A percentile compares a stretch with the other conserved stretches of the same genome.
phyloP scores from a whole-genome alignment of 495 filamentous ascomycete species.

The Collariella sp. region DNA sequence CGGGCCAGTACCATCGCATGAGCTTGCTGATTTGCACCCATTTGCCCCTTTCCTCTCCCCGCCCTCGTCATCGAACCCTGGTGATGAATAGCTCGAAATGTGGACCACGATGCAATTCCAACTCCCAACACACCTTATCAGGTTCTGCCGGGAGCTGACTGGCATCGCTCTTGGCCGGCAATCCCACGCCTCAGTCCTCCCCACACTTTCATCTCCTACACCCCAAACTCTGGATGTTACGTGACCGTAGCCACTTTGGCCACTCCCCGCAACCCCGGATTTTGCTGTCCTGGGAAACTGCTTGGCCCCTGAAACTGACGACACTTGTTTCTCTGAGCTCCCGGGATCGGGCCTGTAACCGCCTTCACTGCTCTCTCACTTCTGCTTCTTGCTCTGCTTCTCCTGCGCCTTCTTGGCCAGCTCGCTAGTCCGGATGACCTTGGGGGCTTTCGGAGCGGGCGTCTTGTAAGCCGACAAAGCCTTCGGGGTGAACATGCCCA shows the following conservation, averaged over 20 bases:
- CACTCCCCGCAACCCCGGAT: background rate
- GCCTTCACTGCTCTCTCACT: background rate
- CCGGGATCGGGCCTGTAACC: background rate
- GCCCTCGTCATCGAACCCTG: too few relatives aligned
- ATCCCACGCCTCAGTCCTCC: background rate
- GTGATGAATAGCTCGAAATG: too few relatives aligned
- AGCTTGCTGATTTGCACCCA: too few relatives aligned
- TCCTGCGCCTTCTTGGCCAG: constrained; percentile 29
- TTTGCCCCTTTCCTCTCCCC: too few relatives aligned
- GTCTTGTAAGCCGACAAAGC: constrained; percentile 28
- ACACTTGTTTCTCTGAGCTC: background rate
- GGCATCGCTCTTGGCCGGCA: background rate
- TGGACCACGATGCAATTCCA: too few relatives aligned
- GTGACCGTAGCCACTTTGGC: background rate
- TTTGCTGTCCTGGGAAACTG: background rate
- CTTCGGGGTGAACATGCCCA: constrained; percentile 75
- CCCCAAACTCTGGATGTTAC: too few relatives aligned
- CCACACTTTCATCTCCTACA: background rate
- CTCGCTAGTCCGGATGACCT: constrained; percentile 41
- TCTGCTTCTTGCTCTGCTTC: constrained; percentile 18
- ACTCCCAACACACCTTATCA: background rate
- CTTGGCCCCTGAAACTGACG: background rate
- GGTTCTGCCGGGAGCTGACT: background rate
- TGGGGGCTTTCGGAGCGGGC: constrained; percentile 21
- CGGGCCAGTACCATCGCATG: background rate